Base-by-base conservation (phyloP, 805 yeast species). In the Candida sonorensis region DNA sequence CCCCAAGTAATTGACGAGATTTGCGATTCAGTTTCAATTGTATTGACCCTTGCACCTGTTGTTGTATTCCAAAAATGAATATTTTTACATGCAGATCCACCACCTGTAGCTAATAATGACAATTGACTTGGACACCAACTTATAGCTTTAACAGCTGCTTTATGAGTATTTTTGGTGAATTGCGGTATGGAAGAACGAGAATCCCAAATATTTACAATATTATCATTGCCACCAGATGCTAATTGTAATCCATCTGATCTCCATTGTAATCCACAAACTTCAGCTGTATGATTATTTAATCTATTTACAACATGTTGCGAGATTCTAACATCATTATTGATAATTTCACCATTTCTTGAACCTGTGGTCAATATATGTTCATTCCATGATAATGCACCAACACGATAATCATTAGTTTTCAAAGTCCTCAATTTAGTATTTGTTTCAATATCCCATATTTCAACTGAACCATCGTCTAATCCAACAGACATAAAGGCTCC, bases 1-100 rank as follows among this genome's bases (percentile, higher is more conserved):
- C 95, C 94, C 98, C 98, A 92, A 46, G 78, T 77, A 38, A 92
- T 66, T 11, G 96, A 83, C n/a, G 94, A 80, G 5, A 92, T 92
- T 57, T 92, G 98, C 0, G 95, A 81, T 5, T 90, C 95, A 0
- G 97, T 82, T 44, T 87, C 92, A 15, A 90, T 81, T 8, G 92
- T 72, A 44, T 87, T 85, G 22, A 84, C 75, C 39, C 94, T 65
- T 2, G 88, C 75, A 2, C 97, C 98, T 0, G 94, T 84, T 13
- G 84, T 74, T 3, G 96, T 76, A 58, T 92, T 92, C 97, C 97
- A 92, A 59, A 92, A 85, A 59, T 90, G 90, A 37, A 90, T 83
- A 29, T 79, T 73, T 52, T 77, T 81, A 59, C 92, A 97, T 20
- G 83, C 72, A 10, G 94, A 81, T 11, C 98, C 98, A 32, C 98